Base-by-base conservation (phyloP, 768 basidiomycete genomes). In the Tulasnella sp. region DNA sequence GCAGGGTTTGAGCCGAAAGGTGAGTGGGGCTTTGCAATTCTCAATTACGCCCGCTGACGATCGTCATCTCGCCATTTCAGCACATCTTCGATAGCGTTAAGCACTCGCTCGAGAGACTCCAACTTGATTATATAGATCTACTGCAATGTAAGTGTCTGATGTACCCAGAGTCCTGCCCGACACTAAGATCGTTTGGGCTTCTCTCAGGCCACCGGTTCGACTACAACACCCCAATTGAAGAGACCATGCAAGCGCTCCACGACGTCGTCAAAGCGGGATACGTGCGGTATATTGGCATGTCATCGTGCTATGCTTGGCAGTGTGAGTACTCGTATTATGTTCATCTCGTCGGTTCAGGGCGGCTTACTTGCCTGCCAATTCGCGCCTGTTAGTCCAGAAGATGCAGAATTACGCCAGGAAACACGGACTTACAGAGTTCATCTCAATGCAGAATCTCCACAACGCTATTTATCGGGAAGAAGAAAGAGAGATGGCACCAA, bases 251-350 rank as follows among this genome's bases (percentile, higher is more conserved):
- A 81, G 86, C 87, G 36, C 82, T 87, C 19, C 85, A 87, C 74
- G 87, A 88, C 76, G 83, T 87, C 22, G 86, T 88, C n/a, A 82
- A 86, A 77, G 84, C 84, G 4, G 87, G 87, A 4, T 84, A 85
- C 67, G 86, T 85, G 49, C 83, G 85, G 29, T 87, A 86, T 79
- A 85, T 86, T 78, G 85, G 85, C 38, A 84, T 84, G 84, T 79
- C 77, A 69, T 82, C 81, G 37, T 84, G 83, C 76, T 83, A 80
- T 78, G 84, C 85, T 8, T 84, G 82, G 45, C 79, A 79, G 38
- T 79, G 78, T 75, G 34, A 74, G 77, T 34, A 8, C 17, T 49
- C 14, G 5, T 40, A 15, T 42, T n/a, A 38, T 72, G 11, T 17
- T 42, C 71, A 14, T 70, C 11, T 15, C 52, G n/a, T n/a, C n/a